These are phyloP conservation scores for Fusarium veterinarium DNA, from an alignment of 2,329 filamentous ascomycete species.

Conservation along the genomic window DNA sequence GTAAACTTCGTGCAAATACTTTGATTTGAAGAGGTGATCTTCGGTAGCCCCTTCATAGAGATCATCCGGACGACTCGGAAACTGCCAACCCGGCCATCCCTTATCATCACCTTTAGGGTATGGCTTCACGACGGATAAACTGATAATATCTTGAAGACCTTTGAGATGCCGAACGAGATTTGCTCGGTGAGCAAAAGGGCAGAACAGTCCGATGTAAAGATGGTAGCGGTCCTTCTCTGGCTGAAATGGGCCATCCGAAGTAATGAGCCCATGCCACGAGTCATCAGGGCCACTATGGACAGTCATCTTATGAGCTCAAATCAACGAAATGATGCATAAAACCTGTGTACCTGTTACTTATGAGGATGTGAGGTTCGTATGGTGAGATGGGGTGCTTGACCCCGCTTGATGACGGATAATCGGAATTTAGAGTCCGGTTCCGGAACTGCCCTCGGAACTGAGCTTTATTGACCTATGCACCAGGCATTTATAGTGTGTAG, in stretches of 20 bases:
- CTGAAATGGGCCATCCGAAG: slow-evolving; percentile 56
- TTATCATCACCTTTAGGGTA: slow-evolving; percentile 74
- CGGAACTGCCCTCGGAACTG: not conserved
- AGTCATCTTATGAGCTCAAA: not conserved
- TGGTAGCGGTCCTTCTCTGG: slow-evolving; percentile 70
- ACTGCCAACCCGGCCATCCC: slow-evolving; percentile 73
- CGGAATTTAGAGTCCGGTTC: not conserved
- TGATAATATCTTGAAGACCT: slow-evolving; percentile 76
- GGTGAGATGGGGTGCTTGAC: not conserved
- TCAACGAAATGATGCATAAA: not conserved
- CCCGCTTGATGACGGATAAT: slow-evolving; percentile 4
- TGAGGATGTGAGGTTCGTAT: not conserved
- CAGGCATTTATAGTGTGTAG: not conserved
- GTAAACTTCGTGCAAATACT: slow-evolving; percentile 77
- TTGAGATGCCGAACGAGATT: slow-evolving; percentile 79
- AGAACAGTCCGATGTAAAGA: slow-evolving; percentile 69
- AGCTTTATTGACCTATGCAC: not conserved
- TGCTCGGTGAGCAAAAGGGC: slow-evolving; percentile 77
- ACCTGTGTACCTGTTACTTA: not conserved
- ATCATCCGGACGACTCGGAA: slow-evolving; percentile 60
- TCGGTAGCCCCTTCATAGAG: slow-evolving; percentile 69
- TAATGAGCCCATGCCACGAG: slow-evolving; percentile 43
- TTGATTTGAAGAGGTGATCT: slow-evolving; percentile 73
- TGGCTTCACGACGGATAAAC: slow-evolving; percentile 70
- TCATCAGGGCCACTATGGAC: slow-evolving; percentile 37